phyloP scores from a whole-genome alignment of 106 monocot species.

The Iris macrosiphon region DNA sequence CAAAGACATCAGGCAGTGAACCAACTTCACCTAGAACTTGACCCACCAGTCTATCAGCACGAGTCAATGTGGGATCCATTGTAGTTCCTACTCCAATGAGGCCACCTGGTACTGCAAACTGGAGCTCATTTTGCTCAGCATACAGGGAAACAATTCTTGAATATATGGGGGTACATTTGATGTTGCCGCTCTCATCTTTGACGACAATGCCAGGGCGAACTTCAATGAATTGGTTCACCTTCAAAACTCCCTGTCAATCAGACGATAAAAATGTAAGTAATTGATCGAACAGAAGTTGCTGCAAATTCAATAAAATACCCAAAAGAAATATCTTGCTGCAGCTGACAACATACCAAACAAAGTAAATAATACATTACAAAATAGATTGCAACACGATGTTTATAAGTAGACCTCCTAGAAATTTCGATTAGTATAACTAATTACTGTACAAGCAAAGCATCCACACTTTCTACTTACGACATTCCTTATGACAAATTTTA shows the following conservation, averaged over 20 bases:
- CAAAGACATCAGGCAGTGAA: conserved; percentile 85
- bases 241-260: conserved; percentile 70
- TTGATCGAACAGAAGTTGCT: too few species aligned
- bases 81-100: conserved; percentile 95
- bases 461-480: too few species aligned
- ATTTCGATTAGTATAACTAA: too few species aligned
- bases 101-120: conserved; percentile 93
- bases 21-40: conserved; percentile 97
- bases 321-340: too few species aligned
- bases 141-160: conserved; percentile 83
- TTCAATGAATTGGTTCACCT: conserved; percentile 88
- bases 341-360: too few species aligned
- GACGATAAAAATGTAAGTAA: too few species aligned
- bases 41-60: conserved; percentile 87
- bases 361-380: too few species aligned
- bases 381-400: too few species aligned
- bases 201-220: conserved; percentile 88
- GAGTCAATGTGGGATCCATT: conserved; percentile 91
- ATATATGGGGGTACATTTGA: conserved; percentile 93
- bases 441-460: too few species aligned
- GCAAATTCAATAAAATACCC: too few species aligned
- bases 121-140: conserved; percentile 98
- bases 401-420: too few species aligned
- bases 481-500: background rate
- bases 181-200: conserved; percentile 84